Evolutionary conservation across 306 rosid species (phyloP), one percentile per base, ranked within the genome.

Genomic region (Crotalaria pallida): DNA sequence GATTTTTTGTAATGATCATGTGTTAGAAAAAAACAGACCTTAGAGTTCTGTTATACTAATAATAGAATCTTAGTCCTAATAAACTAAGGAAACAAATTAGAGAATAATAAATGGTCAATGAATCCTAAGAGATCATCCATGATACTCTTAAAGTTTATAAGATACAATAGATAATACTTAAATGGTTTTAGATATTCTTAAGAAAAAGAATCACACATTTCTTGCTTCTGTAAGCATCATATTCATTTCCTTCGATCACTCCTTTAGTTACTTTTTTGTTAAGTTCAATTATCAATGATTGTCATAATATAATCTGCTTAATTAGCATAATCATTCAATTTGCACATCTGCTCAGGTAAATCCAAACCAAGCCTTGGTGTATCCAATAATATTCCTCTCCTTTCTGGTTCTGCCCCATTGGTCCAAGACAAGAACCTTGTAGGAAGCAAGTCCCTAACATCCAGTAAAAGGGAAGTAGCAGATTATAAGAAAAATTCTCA

Each of bases 301-400:
- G n/a, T 65, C 58, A 31, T 63, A 16, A 24, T 19, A 15, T 67
- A 65, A 63, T 19, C 45, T 74, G 58, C n/a, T 67, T 36, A 1
- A 36, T 61, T 74, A 49, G 70, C 56, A 50, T 49, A 50, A 49
- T 47, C 12, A 44, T 19, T 29, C 60, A 41, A 61, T 76, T 72
- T 50, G 66, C 3, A 4, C 58, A 17, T 73, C 27, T 65, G 3
- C 62, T 75, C 78, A 86, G 95, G 87, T 74, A 78, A 82, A 80
- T 78, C 79, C 43, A 88, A 82, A 78, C 65, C 68, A 58, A 81
- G 73, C 34, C 44, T 38, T 47, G 69, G 49, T 29, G 74, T 78
- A 61, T 67, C 82, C 48, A 76, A 47, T 61, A 69, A 49, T 38
- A 70, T 66, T 74, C 79, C 80, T 69, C 58, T 58, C 57, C 67